phyloP scores from a whole-genome alignment of 2,329 filamentous ascomycete species.

The Ascochyta clinopodiicola region DNA sequence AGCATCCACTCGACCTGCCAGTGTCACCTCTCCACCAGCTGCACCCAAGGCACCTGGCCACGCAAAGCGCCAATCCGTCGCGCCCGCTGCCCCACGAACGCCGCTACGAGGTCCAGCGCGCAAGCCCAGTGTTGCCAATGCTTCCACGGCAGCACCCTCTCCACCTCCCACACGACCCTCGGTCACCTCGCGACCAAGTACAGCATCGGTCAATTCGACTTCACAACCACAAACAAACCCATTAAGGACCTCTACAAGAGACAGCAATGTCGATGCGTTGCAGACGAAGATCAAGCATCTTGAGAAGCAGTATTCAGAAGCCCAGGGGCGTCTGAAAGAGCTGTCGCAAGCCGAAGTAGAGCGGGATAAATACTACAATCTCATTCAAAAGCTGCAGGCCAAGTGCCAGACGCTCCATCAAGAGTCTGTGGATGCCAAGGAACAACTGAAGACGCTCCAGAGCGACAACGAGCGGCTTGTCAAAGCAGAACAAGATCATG shows the following conservation, averaged over 20 bases:
- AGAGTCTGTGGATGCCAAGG: constrained; percentile 78
- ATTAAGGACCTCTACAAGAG: constrained; percentile 23
- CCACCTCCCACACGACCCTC: constrained; percentile 11
- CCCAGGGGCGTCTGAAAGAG: constrained; percentile 81
- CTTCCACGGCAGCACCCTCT: constrained; percentile 15
- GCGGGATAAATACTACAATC: constrained; percentile 77
- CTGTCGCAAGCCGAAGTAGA: constrained; percentile 79
- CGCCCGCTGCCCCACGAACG: constrained; percentile 19
- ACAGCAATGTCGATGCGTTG: constrained; percentile 72
- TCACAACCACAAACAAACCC: constrained; percentile 18
- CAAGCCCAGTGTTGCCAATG: constrained; percentile 29
- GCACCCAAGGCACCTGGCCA: constrained; percentile 8
- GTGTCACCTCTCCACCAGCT: constrained; percentile 17
- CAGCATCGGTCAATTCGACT: constrained; percentile 15
- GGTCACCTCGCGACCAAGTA: constrained; percentile 21
- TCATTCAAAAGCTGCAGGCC: constrained; percentile 88
- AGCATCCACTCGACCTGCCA: constrained; percentile 20
- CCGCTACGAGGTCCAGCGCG: constrained; percentile 21
- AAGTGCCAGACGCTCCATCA: constrained; percentile 87
- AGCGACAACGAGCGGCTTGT: constrained; percentile 72
- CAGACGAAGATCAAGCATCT: constrained; percentile 86
- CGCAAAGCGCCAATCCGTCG: constrained; percentile 32
- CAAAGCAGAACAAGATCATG: constrained; percentile 79
- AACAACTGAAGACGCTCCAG: constrained; percentile 78
- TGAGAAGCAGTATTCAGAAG: constrained; percentile 84